These are phyloP conservation scores for Plasmodium adleri DNA, from an alignment of 169 alveolate species.

Conservation along the genomic window DNA sequence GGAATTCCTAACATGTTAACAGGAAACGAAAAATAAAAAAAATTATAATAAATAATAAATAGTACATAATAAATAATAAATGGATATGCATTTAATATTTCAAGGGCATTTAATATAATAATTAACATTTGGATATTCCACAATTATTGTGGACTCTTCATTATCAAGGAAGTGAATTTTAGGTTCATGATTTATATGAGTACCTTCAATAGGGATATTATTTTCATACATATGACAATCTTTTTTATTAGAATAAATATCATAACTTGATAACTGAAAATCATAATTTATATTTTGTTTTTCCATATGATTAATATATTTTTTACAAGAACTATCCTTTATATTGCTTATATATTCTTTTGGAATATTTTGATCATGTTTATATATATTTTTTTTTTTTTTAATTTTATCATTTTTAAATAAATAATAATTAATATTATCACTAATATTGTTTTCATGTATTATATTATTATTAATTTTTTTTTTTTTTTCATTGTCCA, in stretches of 20 bases:
- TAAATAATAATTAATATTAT: too few relatives aligned
- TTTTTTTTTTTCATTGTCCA: background rate
- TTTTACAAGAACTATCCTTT: too few relatives aligned
- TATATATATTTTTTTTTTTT: too few relatives aligned
- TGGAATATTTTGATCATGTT: too few relatives aligned
- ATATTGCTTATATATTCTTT: too few relatives aligned
- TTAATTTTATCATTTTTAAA: too few relatives aligned
- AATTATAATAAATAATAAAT: conserved; percentile 9
- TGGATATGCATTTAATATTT: background rate
- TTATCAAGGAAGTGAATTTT: conserved; percentile 48
- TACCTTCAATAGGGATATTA: background rate
- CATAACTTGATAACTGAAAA: too few relatives aligned
- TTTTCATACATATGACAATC: background rate
- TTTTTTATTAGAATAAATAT: background rate
- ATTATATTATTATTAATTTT: background rate
- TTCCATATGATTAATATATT: too few relatives aligned
- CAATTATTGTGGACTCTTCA: conserved; percentile 54
- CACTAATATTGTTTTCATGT: background rate
- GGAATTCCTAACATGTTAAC: conserved; percentile 75
- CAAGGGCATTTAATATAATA: conserved; percentile 44
- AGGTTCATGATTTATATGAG: conserved; percentile 45
- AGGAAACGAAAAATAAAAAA: conserved; percentile 42
- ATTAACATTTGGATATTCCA: conserved; percentile 71
- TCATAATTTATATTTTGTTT: too few relatives aligned
- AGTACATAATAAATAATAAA: background rate